phyloP scores from a whole-genome alignment of 768 basidiomycete genomes.

The Mycena galericulata region DNA sequence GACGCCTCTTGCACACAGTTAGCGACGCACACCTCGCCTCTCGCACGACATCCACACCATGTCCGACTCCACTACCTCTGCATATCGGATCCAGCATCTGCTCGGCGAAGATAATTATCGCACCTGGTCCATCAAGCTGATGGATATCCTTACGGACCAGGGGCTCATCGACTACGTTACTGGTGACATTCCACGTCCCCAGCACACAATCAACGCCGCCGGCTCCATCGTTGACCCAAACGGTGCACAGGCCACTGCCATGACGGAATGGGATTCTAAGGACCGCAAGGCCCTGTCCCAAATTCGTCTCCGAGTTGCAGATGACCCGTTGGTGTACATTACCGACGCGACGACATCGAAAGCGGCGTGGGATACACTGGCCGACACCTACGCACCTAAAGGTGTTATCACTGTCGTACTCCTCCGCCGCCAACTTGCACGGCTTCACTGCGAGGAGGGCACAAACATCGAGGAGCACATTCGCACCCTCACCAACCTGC shows the following conservation, averaged over 20 bases:
- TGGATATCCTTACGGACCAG: constrained; percentile 36
- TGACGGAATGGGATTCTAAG: constrained; percentile 25
- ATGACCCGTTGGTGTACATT: constrained; percentile 13
- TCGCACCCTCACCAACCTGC: constrained; percentile 38
- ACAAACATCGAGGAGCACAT: constrained; percentile 45
- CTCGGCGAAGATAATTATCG: constrained; percentile 36
- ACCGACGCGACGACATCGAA: constrained; percentile 2
- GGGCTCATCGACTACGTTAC: constrained; percentile 24
- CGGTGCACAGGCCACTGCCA: not conserved
- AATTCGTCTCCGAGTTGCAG: constrained; percentile 38
- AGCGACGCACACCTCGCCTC: constrained; percentile 3
- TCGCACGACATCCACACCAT: no score
- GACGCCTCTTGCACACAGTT: not conserved
- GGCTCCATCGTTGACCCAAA: not conserved
- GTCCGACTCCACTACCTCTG: no score
- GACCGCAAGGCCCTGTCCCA: constrained; percentile 45
- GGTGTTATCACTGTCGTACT: constrained; percentile 12
- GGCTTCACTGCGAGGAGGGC: not conserved
- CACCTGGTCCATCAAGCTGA: constrained; percentile 31
- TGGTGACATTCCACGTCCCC: not conserved
- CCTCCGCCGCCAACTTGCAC: constrained; percentile 3
- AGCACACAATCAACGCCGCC: not conserved
- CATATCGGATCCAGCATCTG: constrained; percentile 19
- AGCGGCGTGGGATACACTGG: constrained; percentile 46
- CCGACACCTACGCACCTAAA: constrained; percentile 39